Evolutionary conservation across 306 rosid genomes (phyloP), one percentile per base, ranked within the genome.

Genomic region (Vigna angularis): DNA sequence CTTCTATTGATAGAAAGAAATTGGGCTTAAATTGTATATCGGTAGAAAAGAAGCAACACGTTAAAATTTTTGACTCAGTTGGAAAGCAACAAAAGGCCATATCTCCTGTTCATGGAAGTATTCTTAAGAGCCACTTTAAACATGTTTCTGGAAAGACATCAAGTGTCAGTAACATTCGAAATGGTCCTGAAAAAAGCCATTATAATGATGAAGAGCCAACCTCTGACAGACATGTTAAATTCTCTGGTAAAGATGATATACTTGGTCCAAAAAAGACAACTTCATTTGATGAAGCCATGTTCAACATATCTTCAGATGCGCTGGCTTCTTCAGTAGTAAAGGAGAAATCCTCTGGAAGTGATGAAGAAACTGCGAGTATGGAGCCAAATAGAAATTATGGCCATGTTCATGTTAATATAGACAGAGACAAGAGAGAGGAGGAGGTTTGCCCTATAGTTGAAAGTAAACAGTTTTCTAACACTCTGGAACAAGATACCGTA

Each of bases 81-180:
- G 76, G 57, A 74, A 83, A 78, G 86, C 88, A 74, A 68, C 84
- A 79, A 68, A 83, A 73, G 45, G 70, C 83, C 36, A 73, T 69
- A 78, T 55, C 81, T 83, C 87, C 92, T 5, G 66, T 75, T 77
- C 79, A 84, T 56, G 89, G 91, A 79, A 88, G 91, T 82, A 88
- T 87, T 83, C 86, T 85, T 57, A 91, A 88, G 89, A 85, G 76
- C 66, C 84, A 75, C 71, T 56, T 78, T 7, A 84, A 85, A 70
- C 79, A 26, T 62, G 34, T 57, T 85, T 80, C 84, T 62, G 87
- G 83, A 76, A 81, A 79, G 85, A 79, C 85, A 49, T 76, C 93
- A 24, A 44, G 85, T 66, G 81, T 52, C 77, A 62, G 72, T 73
- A 64, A 32, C 52, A 79, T 70, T 80, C 83, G 24, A 73, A 80